phyloP scores from a whole-genome alignment of 2,329 filamentous ascomycete species.

The Cyanodermella asteris region DNA sequence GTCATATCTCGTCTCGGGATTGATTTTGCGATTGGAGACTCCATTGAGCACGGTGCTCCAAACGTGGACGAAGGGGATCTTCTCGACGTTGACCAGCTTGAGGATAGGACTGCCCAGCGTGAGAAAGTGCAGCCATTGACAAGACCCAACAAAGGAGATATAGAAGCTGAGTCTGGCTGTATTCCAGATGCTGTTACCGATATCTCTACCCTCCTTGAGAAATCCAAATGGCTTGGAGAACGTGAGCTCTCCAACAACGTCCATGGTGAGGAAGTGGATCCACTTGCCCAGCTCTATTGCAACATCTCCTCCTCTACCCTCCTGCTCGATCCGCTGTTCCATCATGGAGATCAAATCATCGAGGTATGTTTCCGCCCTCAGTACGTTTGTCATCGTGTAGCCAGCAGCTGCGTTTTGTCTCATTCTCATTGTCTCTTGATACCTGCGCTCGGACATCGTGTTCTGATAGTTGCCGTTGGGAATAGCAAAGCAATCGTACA shows the following conservation, averaged over 20 bases:
- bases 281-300: constrained; percentile 16
- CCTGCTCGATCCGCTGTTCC: constrained; percentile 11
- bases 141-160: constrained; percentile 15
- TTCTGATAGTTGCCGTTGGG: constrained; percentile 21
- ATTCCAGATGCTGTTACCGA: constrained; percentile 17
- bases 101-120: constrained; percentile 18
- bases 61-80: constrained; percentile 18
- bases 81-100: constrained; percentile 14
- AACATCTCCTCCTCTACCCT: no score
- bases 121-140: constrained; percentile 15
- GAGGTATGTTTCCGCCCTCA: constrained; percentile 11
- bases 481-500: constrained; percentile 16
- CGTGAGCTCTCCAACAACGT: constrained; percentile 16
- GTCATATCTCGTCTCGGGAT: constrained; percentile 13
- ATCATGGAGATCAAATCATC: constrained; percentile 13
- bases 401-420: constrained; percentile 14
- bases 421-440: constrained; percentile 15
- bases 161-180: constrained; percentile 13
- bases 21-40: constrained; percentile 14
- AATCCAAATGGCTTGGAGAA: constrained; percentile 18
- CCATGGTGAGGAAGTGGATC: constrained; percentile 19
- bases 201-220: constrained; percentile 13
- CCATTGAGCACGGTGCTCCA: constrained; percentile 16
- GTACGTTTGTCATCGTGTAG: constrained; percentile 13
- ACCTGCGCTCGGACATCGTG: constrained; percentile 18